Base-by-base conservation (phyloP, 140 eudicot genomes). In the Eryngium alpinum region DNA sequence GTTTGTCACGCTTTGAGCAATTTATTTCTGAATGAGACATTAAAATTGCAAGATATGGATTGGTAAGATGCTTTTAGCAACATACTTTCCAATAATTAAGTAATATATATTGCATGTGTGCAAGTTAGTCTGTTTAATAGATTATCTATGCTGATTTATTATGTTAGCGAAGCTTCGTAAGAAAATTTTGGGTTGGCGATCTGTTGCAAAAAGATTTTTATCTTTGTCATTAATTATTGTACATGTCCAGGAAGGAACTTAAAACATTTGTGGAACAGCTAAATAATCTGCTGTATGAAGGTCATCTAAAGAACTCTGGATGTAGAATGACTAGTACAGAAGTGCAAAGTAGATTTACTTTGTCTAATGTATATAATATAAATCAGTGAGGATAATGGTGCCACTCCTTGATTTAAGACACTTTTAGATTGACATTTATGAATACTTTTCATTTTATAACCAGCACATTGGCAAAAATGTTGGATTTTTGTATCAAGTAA, bases 1-100 rank as follows among this genome's bases (percentile, higher is more conserved):
- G 99, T 93, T 75, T 96, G 99, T 80, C 98, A 96, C 56, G 97
- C 99, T 73, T 85, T 96, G 83, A 91, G 97, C 92, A 90, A 91
- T 85, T 88, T 96, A 83, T 96, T 96, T 91, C 85, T 85, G 79
- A 96, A 96, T 19, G 91, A 87, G 89, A 87, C 94, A 25, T 77
- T 96, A 80, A 88, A 88, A 72, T 85, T 91, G 80, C 89, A 85
- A 85, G 89, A 88, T 81, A 87, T 89, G 91, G 96, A 87, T 59
- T 96, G 99, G 98, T 94, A 89, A 85, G 92, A 51, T 73, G 75
- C 81, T 80, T 66, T 79, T n/a, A 38, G 18, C 33, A 38, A 33
- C 27, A 33, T 32, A 19, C 5, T 56, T 13, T 57, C 24, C 52
- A 31, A 33, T 56, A 9, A 1, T 25, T 31, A 19, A 52, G 25